Percentiles rank a stretch among this genome's conserved stretches.
These are phyloP conservation scores for Cercospora sojina DNA, from an alignment of 2,329 filamentous ascomycete species.

Conservation along the genomic window DNA sequence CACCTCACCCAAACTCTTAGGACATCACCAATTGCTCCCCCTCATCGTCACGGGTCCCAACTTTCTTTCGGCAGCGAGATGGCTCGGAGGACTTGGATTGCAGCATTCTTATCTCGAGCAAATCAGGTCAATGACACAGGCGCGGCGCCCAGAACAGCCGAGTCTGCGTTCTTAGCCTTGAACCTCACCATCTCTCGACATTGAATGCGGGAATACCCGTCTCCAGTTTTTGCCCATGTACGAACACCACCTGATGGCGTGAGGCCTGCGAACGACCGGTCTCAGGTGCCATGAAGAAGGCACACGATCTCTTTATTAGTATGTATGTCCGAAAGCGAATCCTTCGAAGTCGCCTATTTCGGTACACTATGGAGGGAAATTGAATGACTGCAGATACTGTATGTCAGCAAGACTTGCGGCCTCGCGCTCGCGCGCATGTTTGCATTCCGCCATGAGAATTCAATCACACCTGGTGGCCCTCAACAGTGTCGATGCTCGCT, in stretches of 20 bases:
- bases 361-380: neutral
- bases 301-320: neutral
- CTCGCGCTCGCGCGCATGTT: neutral
- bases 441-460: neutral
- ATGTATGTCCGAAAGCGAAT: neutral
- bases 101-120: constrained; percentile 9
- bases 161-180: neutral
- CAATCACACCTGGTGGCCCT: neutral
- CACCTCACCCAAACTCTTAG: neutral
- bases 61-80: neutral
- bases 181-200: neutral
- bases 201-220: neutral
- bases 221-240: neutral
- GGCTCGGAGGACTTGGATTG: neutral
- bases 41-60: neutral
- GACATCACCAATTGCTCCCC: neutral
- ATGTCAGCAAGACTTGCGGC: neutral
- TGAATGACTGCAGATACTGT: neutral
- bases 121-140: constrained; percentile 1
- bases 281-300: neutral
- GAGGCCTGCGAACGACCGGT: neutral
- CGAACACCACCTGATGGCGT: neutral
- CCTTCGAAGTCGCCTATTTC: neutral
- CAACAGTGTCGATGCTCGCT: neutral
- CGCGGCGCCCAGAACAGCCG: constrained; percentile 5